A percentile compares a stretch with the other conserved stretches of the same genome.
These are phyloP conservation scores for Vitis hybrid DNA, from an alignment of 177 flowering plant genomes.

Conservation along the genomic window DNA sequence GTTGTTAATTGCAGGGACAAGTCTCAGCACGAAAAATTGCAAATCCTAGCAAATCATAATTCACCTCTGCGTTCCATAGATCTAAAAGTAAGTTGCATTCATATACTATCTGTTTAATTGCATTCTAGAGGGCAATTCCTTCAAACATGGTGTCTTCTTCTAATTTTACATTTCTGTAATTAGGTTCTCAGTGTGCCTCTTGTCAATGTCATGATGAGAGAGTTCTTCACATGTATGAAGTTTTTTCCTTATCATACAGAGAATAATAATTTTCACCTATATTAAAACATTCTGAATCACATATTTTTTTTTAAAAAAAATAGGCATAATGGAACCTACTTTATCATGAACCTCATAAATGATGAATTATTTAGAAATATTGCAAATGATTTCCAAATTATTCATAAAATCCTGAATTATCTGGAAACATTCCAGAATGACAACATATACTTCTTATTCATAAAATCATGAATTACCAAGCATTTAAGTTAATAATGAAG, in stretches of 20 bases:
- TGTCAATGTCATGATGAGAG: no score
- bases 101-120: constrained; percentile 7
- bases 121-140: neutral
- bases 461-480: neutral
- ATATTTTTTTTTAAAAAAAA: no score
- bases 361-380: neutral
- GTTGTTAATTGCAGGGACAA: constrained; percentile 52
- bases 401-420: neutral
- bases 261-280: no score
- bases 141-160: neutral
- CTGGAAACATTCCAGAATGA: neutral
- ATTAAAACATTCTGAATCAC: no score
- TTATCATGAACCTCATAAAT: neutral
- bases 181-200: no score
- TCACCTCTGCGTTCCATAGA: constrained; percentile 61
- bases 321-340: neutral
- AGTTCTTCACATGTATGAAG: no score
- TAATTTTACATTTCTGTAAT: neutral
- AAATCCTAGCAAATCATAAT: constrained; percentile 38
- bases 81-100: constrained; percentile 54
- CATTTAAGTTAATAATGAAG: neutral
- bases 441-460: no score
- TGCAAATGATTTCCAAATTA: neutral
- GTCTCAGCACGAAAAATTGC: constrained; percentile 37
- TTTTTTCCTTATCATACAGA: no score